Conservation (phyloP, 129 eudicot species). For the Centella asiatica region DNA sequence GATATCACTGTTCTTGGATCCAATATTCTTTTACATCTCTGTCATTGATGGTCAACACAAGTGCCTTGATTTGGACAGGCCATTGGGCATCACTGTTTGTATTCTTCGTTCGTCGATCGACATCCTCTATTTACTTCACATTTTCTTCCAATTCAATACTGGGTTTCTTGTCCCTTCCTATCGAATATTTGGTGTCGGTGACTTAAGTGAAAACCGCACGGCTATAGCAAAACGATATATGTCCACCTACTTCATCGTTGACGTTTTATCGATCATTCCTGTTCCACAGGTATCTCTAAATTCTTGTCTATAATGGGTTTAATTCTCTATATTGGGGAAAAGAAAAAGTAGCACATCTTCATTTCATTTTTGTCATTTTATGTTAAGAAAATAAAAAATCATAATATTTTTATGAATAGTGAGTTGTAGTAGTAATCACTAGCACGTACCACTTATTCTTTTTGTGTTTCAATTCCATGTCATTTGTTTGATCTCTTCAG, state of each 20-base stretch:
- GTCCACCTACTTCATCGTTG: slow-evolving; percentile 53
- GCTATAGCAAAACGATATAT: slow-evolving; percentile 64
- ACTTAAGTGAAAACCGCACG: slow-evolving; percentile 42
- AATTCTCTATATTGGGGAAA: too few relatives aligned
- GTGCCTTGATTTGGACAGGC: slow-evolving; percentile 48
- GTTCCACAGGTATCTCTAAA: slow-evolving; percentile 69
- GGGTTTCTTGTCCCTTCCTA: slow-evolving; percentile 72
- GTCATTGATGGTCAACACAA: slow-evolving; percentile 31
- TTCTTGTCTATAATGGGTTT: neutral
- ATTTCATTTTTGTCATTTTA: too few relatives aligned
- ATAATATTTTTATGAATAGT: too few relatives aligned
- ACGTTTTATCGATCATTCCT: slow-evolving; percentile 66
- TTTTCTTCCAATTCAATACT: slow-evolving; percentile 61
- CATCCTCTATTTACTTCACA: slow-evolving; percentile 60
- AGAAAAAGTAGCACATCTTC: too few relatives aligned
- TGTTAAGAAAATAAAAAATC: too few relatives aligned
- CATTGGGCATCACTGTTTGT: slow-evolving; percentile 49
- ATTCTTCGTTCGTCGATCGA: slow-evolving; percentile 64
- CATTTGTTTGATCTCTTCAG: slow-evolving; percentile 26
- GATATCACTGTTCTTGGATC: slow-evolving; percentile 67
- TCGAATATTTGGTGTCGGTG: slow-evolving; percentile 79
- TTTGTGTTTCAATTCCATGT: neutral
- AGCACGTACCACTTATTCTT: too few relatives aligned
- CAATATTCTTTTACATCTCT: slow-evolving; percentile 76
- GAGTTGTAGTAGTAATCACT: neutral